These are phyloP conservation scores for Wolfiporia cocos DNA, from an alignment of 1,284 basidiomycete genomes.

Conservation along the genomic window DNA sequence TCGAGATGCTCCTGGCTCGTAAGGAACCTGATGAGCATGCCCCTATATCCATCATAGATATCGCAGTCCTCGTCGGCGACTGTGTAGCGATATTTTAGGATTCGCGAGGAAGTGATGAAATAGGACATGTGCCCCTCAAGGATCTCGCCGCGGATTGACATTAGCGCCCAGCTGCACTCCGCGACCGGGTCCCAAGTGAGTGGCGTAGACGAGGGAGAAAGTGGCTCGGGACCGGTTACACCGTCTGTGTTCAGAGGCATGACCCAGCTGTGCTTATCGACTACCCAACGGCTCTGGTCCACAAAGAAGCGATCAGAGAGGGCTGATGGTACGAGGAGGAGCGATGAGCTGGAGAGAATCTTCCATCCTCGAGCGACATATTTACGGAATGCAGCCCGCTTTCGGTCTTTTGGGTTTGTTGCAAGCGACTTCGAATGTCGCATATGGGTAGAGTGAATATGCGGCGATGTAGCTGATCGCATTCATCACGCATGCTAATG, in stretches of 20 bases:
- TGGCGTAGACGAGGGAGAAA: constrained; percentile 11
- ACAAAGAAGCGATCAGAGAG: constrained; percentile 2
- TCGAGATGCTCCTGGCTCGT: constrained; percentile 8
- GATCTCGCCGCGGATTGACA: neutral
- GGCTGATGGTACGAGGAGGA: neutral
- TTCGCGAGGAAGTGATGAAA: constrained; percentile 2
- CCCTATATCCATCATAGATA: constrained; percentile 2
- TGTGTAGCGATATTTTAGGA: constrained; percentile 12
- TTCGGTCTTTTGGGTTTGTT: neutral
- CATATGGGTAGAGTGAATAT: constrained; percentile 23
- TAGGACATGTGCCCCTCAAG: neutral
- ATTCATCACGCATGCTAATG: constrained; percentile 23
- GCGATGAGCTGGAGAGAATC: neutral
- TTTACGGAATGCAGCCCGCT: constrained; percentile 10
- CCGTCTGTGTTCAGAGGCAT: constrained; percentile 3
- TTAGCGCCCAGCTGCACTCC: constrained; percentile 21
- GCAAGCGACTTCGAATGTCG: constrained; percentile 19
- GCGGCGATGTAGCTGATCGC: constrained; percentile 20
- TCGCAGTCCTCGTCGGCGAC: no score
- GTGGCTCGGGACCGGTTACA: neutral
- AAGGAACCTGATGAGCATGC: constrained; percentile 7
- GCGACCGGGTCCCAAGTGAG: constrained; percentile 20
- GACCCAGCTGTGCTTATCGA: constrained; percentile 12
- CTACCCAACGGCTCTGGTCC: constrained; percentile 9
- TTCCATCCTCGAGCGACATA: constrained; percentile 19